Evolutionary conservation across 2,329 filamentous ascomycete species (phyloP).

Genomic region (Stylonectria norvegica): DNA sequence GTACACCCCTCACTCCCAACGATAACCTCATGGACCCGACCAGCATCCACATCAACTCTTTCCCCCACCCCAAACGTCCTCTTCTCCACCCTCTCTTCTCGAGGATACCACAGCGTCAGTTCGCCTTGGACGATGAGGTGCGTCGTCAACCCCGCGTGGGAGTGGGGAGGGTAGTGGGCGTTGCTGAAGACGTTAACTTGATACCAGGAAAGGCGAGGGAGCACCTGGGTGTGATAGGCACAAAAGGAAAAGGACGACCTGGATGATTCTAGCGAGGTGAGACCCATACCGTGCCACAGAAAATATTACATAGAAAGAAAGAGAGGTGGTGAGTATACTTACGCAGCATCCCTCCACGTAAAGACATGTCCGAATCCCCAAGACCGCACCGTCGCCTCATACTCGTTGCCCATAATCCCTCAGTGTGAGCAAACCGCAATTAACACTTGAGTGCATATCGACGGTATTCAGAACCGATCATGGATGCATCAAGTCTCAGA

Average conservation of each 20-base stretch:
- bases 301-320: no score
- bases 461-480: no score
- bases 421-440: neutral
- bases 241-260: no score
- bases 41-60: conserved; percentile 63
- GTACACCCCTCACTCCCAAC: conserved; percentile 64
- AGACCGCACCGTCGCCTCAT: conserved; percentile 59
- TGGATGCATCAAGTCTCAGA: no score
- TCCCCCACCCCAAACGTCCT: conserved; percentile 58
- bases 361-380: conserved; percentile 71
- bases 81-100: conserved; percentile 53
- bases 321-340: conserved; percentile 29
- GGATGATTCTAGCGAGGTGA: no score
- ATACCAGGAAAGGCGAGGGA: conserved; percentile 1
- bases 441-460: no score
- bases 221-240: no score
- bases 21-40: conserved; percentile 66
- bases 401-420: conserved; percentile 26
- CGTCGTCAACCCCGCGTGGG: conserved; percentile 61
- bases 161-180: conserved; percentile 65
- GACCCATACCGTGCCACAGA: no score
- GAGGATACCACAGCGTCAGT: conserved; percentile 64
- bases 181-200: conserved; percentile 48
- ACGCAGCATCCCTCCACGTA: conserved; percentile 70
- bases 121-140: conserved; percentile 65